Conservation (phyloP, 805 yeast species). For the Clavispora fructus region DNA sequence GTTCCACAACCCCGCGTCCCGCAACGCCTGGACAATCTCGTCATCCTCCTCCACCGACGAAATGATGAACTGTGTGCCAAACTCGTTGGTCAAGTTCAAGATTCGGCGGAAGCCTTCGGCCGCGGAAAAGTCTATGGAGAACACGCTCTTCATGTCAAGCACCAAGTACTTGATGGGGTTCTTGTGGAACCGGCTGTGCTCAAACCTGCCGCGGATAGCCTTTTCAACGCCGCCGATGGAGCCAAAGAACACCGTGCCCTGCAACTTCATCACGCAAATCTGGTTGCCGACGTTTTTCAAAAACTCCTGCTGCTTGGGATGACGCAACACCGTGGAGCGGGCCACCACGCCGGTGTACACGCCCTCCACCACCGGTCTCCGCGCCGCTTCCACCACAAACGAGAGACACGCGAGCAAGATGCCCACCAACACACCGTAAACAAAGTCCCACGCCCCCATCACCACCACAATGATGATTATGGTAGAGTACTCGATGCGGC, state of each 20-base stretch:
- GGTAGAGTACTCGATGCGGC: constrained; percentile 76
- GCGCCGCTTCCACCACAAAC: constrained; percentile 90
- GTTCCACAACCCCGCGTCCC: constrained; percentile 75
- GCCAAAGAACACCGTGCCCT: constrained; percentile 90
- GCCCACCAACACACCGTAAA: constrained; percentile 86
- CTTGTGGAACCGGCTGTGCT: constrained; percentile 41
- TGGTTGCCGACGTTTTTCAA: constrained; percentile 84
- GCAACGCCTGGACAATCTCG: constrained; percentile 61
- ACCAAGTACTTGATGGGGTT: constrained; percentile 76
- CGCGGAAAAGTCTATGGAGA: constrained; percentile 85
- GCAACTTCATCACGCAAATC: constrained; percentile 78
- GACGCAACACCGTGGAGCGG: constrained; percentile 86
- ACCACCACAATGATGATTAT: constrained; percentile 81
- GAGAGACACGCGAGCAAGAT: constrained; percentile 86
- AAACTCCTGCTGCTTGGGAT: constrained; percentile 82
- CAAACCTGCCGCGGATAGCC: constrained; percentile 61
- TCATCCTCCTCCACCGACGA: constrained; percentile 71
- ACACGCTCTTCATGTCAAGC: constrained; percentile 78
- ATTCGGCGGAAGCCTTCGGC: constrained; percentile 93
- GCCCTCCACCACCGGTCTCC: constrained; percentile 74
- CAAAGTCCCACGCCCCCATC: constrained; percentile 96
- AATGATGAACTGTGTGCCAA: constrained; percentile 64
- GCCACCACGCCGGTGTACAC: constrained; percentile 85
- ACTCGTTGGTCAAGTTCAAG: constrained; percentile 67
- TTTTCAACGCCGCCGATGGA: constrained; percentile 89